Evolutionary conservation across 208 protist genomes (phyloP).

Genomic region (Acanthamoeba healyi): DNA sequence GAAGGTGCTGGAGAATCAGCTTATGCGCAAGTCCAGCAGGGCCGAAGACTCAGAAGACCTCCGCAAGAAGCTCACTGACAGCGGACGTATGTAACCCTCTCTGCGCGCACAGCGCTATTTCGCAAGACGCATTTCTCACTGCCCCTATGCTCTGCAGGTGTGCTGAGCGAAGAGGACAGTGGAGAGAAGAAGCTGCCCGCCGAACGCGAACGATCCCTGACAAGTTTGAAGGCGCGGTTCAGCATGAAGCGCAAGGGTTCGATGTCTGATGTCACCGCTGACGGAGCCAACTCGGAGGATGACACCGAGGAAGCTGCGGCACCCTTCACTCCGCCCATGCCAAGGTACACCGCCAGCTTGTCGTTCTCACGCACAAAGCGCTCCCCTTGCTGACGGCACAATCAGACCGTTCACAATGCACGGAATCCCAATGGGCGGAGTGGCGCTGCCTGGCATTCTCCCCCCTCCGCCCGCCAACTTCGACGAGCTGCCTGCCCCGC

Average conservation of each 20-base stretch:
- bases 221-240: constrained; percentile 22
- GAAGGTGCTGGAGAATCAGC: constrained; percentile 34
- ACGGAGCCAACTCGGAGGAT: not conserved
- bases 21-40: constrained; percentile 16
- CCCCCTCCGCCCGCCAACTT: not conserved
- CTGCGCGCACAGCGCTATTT: not conserved
- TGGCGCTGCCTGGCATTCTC: constrained; percentile 5
- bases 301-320: constrained; percentile 15
- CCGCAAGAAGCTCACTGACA: constrained; percentile 29
- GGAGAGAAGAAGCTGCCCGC: constrained; percentile 38
- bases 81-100: not conserved
- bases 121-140: not conserved
- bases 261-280: constrained; percentile 3
- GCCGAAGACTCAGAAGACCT: not conserved
- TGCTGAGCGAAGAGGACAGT: constrained; percentile 35
- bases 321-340: not conserved
- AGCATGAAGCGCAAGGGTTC: constrained; percentile 46
- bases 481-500: constrained; percentile 49
- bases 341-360: not conserved
- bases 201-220: not conserved
- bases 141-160: not conserved
- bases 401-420: not conserved
- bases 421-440: constrained; percentile 41
- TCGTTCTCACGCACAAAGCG: not conserved
- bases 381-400: not conserved